These are phyloP conservation scores for Ophiobolus disseminans DNA, from an alignment of 2,329 filamentous ascomycete species.

Conservation along the genomic window DNA sequence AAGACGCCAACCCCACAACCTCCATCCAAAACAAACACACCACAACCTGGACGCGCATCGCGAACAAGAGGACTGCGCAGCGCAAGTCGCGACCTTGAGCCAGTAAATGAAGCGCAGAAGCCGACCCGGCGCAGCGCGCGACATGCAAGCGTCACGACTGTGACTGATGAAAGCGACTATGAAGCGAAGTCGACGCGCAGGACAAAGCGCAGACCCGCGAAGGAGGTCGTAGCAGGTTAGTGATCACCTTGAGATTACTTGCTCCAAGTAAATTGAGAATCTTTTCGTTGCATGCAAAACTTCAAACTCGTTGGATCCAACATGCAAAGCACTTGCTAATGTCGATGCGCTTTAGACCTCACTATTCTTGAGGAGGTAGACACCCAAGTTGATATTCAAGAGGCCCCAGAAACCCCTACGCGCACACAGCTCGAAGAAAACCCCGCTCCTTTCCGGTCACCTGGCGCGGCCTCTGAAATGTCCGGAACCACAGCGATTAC, in stretches of 20 bases:
- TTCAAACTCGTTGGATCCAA: too few species aligned
- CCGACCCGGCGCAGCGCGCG: conserved; percentile 34
- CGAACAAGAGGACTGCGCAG: conserved; percentile 46
- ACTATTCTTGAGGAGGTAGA: conserved; percentile 43
- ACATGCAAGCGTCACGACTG: conserved; percentile 35
- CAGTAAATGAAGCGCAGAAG: conserved; percentile 23
- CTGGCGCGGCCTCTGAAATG: conserved; percentile 51
- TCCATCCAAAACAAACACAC: conserved; percentile 22
- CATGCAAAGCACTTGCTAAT: too few species aligned
- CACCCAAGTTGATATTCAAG: conserved; percentile 26
- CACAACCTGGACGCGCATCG: conserved; percentile 31
- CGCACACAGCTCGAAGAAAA: conserved; percentile 13
- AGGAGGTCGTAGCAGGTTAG: conserved; percentile 38
- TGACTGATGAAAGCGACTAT: conserved; percentile 33
- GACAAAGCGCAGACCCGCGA: conserved; percentile 29
- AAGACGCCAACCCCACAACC: conserved; percentile 42
- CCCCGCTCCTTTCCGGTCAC: conserved; percentile 33
- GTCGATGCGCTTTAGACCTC: conserved; percentile 33
- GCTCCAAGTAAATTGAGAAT: too few species aligned
- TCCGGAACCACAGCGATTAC: conserved; percentile 58
- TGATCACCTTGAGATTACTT: conserved; percentile 12
- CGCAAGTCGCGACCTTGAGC: conserved; percentile 49
- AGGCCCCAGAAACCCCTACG: conserved; percentile 34
- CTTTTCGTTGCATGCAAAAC: too few species aligned
- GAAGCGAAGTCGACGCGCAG: conserved; percentile 24